Percentiles rank a stretch among this genome's conserved stretches.
phyloP scores from a whole-genome alignment of 2,329 filamentous ascomycete species.

The Aschersonia sp. region DNA sequence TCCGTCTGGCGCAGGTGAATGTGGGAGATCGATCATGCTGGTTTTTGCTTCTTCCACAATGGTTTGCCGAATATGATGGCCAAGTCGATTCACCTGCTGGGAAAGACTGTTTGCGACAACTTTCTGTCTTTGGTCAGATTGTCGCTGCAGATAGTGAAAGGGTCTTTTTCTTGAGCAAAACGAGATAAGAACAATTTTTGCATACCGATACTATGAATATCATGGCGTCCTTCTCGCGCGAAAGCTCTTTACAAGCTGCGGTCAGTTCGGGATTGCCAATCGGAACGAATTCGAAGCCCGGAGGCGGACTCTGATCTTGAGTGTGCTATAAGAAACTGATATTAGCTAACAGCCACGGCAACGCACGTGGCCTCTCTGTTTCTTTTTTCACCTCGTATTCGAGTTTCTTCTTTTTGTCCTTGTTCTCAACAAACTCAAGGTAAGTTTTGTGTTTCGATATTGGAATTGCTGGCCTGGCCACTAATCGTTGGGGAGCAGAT shows the following conservation, averaged over 20 bases:
- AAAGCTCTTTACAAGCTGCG: conserved; percentile 48
- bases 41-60: conserved; percentile 42
- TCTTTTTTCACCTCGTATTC: conserved; percentile 36
- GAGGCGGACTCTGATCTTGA: conserved; percentile 34
- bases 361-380: no score
- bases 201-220: conserved; percentile 52
- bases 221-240: conserved; percentile 45
- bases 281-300: conserved; percentile 48
- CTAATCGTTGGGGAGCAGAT: conserved; percentile 18
- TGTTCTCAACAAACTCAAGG: conserved; percentile 51
- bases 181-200: no score
- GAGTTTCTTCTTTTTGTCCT: conserved; percentile 49
- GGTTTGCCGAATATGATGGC: conserved; percentile 43
- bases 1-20: conserved; percentile 11
- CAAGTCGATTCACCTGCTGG: conserved; percentile 42
- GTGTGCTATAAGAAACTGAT: conserved; percentile 29
- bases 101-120: conserved; percentile 23
- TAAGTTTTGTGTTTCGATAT: conserved; percentile 45
- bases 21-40: conserved; percentile 12
- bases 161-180: no score
- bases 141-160: background rate
- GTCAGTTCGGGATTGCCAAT: conserved; percentile 48
- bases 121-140: conserved; percentile 2
- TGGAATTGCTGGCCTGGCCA: conserved; percentile 22
- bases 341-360: no score